Conservation (phyloP, 768 basidiomycete genomes). For the Filobasidium floriforme region DNA sequence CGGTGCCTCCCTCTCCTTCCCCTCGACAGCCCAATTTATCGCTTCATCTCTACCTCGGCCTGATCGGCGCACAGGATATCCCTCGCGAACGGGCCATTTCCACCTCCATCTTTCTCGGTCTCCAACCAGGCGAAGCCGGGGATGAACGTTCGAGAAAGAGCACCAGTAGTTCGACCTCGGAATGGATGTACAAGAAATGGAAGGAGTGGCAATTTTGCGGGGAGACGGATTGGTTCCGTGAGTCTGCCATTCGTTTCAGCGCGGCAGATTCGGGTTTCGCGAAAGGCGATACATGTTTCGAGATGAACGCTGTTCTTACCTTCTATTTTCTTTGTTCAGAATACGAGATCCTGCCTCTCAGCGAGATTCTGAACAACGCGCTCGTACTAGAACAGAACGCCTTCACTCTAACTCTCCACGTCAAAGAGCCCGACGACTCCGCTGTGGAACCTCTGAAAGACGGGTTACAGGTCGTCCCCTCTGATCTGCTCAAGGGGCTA, state of each 20-base stretch:
- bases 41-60: background rate
- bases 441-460: slow-evolving; percentile 62
- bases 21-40: background rate
- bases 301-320: too few species aligned
- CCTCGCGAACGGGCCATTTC: background rate
- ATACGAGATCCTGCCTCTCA: too few species aligned
- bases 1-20: too few species aligned
- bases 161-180: slow-evolving; percentile 57
- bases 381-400: slow-evolving; percentile 53
- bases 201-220: slow-evolving; percentile 65
- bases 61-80: background rate
- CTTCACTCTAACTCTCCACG: slow-evolving; percentile 65
- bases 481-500: slow-evolving; percentile 53
- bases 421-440: slow-evolving; percentile 53
- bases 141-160: slow-evolving; percentile 47
- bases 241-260: slow-evolving; percentile 26
- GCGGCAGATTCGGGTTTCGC: background rate
- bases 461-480: slow-evolving; percentile 58
- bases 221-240: slow-evolving; percentile 69
- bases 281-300: too few species aligned
- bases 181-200: slow-evolving; percentile 70
- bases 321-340: too few species aligned
- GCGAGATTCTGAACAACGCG: too few species aligned
- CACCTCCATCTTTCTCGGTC: slow-evolving; percentile 57
- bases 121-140: slow-evolving; percentile 57